Evolutionary conservation across 2,329 filamentous ascomycete genomes (phyloP).

Genomic region (Penicillium concentricum): DNA sequence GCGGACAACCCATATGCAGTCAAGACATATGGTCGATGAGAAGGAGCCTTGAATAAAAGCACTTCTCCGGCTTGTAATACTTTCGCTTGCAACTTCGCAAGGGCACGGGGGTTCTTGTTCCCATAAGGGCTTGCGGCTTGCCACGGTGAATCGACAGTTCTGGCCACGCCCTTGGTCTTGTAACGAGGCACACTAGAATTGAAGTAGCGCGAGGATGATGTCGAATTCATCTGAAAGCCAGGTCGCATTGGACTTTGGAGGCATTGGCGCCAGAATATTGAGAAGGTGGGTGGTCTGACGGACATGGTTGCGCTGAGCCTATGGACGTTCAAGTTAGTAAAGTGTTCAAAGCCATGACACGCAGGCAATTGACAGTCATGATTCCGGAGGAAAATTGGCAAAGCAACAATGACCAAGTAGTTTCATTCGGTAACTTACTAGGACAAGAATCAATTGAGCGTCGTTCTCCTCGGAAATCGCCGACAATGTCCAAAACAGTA

Average conservation of each 20-base stretch:
- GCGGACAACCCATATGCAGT: constrained; percentile 58
- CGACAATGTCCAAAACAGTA: constrained; percentile 19
- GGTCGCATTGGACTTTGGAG: constrained; percentile 18
- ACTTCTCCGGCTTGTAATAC: constrained; percentile 43
- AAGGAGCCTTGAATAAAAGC: constrained; percentile 63
- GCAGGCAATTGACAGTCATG: background rate
- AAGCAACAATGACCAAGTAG: background rate
- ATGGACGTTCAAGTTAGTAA: constrained; percentile 13
- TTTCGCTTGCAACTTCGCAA: constrained; percentile 53
- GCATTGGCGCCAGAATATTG: constrained; percentile 28
- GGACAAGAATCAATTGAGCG: constrained; percentile 15
- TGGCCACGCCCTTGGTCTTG: constrained; percentile 18
- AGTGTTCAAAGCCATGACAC: background rate
- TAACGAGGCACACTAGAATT: constrained; percentile 28
- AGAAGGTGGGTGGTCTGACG: constrained; percentile 28
- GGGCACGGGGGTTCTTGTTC: constrained; percentile 10
- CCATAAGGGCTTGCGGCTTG: constrained; percentile 12
- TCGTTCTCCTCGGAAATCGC: constrained; percentile 26
- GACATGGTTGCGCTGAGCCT: constrained; percentile 30
- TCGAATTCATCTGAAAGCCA: constrained; percentile 12
- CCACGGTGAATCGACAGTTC: constrained; percentile 7
- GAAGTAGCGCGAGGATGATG: constrained; percentile 30
- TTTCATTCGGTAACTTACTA: constrained; percentile 12
- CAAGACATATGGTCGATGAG: constrained; percentile 62
- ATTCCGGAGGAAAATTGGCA: background rate